Base-by-base conservation (phyloP, 2,329 filamentous ascomycete species). In the Diaporthe eres region DNA sequence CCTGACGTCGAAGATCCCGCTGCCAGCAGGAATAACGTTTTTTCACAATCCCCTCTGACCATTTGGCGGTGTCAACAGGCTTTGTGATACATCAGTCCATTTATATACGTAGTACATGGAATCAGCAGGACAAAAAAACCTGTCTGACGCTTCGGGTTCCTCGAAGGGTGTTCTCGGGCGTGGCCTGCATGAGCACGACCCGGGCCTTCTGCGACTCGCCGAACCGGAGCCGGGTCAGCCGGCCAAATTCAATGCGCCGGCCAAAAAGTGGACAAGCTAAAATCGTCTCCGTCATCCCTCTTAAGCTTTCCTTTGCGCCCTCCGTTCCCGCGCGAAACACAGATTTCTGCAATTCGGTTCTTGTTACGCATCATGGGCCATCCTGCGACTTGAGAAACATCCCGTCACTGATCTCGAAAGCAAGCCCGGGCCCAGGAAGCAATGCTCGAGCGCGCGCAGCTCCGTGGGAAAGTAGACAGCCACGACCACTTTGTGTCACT, bases 361-460 rank as follows among this genome's bases (percentile, higher is more conserved):
- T 42, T 37, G 22, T 39, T 5, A 70, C 65, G 47, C 34, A 65
- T 28, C 22, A 77, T 77, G 76, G 70, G 39, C 65, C 63, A 15
- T 12, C n/a, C 12, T 34, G 31, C 49, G n/a, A 71, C 25, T n/a
- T 77, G 71, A 75, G 51, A 4, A 44, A 25, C n/a, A 25, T 15
- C 15, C 15, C 7, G 47, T 12, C 34, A n/a, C n/a, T 12, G 12
- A 44, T 51, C 19, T 39, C 28, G 19, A 49, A 57, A 28, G 28
- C 51, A 55, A 49, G 25, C 44, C 44, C 49, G 47, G 34, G 28
- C 44, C 49, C 58, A 47, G 42, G 58, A 63, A 75, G 76, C 67
- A 44, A 77, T 77, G 76, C 74, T 74, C 47, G 71, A 75, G 51
- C 42, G 51, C 55, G 60, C 53, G 49, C 57, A 34, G 39, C 44